Evolutionary conservation across 352 stramenopile genomes (phyloP), one percentile per base, ranked within the genome.

Genomic region (Phytophthora fragariae): DNA sequence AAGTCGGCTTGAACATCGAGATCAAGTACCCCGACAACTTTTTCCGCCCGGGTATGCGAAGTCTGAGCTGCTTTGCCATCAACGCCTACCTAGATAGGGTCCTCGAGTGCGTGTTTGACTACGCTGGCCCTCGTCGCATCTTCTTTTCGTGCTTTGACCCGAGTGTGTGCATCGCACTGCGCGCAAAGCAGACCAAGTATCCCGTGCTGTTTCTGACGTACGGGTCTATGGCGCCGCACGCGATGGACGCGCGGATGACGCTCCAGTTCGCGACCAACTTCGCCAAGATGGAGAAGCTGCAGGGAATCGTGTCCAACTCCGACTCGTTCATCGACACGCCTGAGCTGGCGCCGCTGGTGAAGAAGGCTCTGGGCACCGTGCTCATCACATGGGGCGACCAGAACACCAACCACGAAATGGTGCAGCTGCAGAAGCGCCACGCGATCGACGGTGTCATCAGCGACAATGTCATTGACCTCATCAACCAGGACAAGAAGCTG

Each of bases 81-180:
- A 93, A 95, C 62, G 79, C 69, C 35, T 95, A 95, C 70, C 55
- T 95, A 6, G 87, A 95, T 55, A 65, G 46, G 58, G 86, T 95
- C n/a, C 72, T 95, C 0, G 60, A 83, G 53, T 92, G 83, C 52
- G 86, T 95, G 19, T 93, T 94, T 50, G 80, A 90, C 53, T 76
- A 85, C 55, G 86, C 85, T 7, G 81, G 82, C 19, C 68, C 76
- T 15, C 85, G 86, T 33, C 80, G 84, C 35, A 85, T 95, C 29
- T 92, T 94, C 70, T 94, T 95, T 62, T 95, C 89, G 61, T 93
- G 89, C 76, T 95, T 95, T 52, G 87, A 92, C 39, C 81, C 87
- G 15, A 84, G 76, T 17, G 57, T 95, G 9, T 92, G 88, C 60
- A 83, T 93, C 46, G 63, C 85, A 19, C 70, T 95, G 52, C 83